These are phyloP conservation scores for Olyra latifolia DNA, from an alignment of 176 grass and related monocot genomes.

Conservation along the genomic window DNA sequence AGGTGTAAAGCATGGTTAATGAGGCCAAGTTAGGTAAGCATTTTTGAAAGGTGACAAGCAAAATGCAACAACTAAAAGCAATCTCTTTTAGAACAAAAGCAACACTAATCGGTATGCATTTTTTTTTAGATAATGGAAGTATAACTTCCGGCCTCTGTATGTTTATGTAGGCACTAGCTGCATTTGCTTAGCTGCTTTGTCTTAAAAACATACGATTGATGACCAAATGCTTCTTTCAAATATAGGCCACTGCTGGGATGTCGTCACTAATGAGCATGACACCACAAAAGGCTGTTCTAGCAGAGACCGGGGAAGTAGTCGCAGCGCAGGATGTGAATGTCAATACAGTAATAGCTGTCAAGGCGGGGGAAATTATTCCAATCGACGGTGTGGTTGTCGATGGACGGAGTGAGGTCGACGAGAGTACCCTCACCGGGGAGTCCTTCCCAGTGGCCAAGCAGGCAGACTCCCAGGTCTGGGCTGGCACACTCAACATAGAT, in stretches of 20 bases:
- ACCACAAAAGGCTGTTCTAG: constrained; percentile 85
- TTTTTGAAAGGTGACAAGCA: not conserved
- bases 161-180: not conserved
- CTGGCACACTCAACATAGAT: constrained; percentile 89
- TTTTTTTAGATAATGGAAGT: too few relatives aligned
- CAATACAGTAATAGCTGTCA: constrained; percentile 73
- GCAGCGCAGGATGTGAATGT: constrained; percentile 74
- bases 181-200: not conserved
- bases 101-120: not conserved
- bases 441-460: constrained; percentile 85
- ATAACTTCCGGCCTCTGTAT: too few relatives aligned
- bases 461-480: constrained; percentile 80
- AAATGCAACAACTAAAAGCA: constrained; percentile 17
- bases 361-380: constrained; percentile 81
- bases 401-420: constrained; percentile 79
- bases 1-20: constrained; percentile 23
- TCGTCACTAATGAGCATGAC: constrained; percentile 85
- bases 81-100: not conserved
- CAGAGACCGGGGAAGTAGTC: constrained; percentile 63
- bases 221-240: not conserved
- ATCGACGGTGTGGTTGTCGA: constrained; percentile 83
- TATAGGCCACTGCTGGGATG: constrained; percentile 86
- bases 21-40: not conserved
- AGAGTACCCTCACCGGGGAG: constrained; percentile 88
- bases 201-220: not conserved